phyloP scores from a whole-genome alignment of 2,329 filamentous ascomycete species.

The Colletotrichum sp. region DNA sequence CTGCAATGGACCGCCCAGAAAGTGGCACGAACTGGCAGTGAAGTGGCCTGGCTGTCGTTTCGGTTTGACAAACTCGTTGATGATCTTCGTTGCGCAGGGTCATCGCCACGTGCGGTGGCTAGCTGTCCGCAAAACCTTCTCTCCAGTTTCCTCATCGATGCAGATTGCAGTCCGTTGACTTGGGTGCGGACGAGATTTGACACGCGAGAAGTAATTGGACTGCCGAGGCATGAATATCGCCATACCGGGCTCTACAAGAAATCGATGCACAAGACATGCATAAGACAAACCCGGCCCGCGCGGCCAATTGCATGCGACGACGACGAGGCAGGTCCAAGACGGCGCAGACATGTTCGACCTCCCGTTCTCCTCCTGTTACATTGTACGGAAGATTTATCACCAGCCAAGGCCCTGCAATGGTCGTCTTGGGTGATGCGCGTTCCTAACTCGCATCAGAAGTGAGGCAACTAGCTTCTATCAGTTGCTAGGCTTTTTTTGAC shows the following conservation, averaged over 20 bases:
- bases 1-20: not conserved
- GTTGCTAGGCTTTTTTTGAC: not conserved
- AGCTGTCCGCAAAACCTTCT: not conserved
- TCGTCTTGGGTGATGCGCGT: not conserved
- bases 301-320: not conserved
- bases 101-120: not conserved
- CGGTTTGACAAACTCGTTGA: not conserved
- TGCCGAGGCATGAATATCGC: not conserved
- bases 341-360: not conserved
- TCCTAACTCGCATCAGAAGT: not conserved
- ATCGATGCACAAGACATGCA: not conserved
- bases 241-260: not conserved
- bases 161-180: not conserved
- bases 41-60: not conserved
- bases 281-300: not conserved
- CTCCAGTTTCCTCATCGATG: not conserved
- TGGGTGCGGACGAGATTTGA: not conserved
- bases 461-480: not conserved
- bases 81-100: not conserved
- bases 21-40: not conserved
- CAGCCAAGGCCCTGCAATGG: not conserved
- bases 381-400: not conserved
- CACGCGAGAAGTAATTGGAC: not conserved
- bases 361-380: not conserved
- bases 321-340: not conserved